phyloP scores from a whole-genome alignment of 1,139 yeast species.

The Meyerozyma smithsonii region DNA sequence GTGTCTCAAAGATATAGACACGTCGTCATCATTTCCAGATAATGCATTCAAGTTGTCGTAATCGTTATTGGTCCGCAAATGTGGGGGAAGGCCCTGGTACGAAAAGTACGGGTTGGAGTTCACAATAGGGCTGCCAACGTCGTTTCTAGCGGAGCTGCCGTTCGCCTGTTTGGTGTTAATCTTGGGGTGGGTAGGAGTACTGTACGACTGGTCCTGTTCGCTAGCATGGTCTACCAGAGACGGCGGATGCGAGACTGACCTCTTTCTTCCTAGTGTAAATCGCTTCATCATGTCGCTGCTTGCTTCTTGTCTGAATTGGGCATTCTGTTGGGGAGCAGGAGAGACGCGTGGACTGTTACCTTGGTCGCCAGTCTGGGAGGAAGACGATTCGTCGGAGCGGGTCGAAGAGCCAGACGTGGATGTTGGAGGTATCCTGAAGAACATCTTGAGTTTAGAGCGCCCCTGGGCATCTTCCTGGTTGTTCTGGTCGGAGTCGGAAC shows the following conservation, averaged over 20 bases:
- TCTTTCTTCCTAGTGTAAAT: constrained; percentile 18
- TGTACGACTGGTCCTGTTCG: constrained; percentile 2
- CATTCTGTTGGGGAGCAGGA: background rate
- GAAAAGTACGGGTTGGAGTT: constrained; percentile 46
- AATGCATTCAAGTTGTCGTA: constrained; percentile 16
- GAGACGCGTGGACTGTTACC: background rate
- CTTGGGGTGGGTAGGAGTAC: background rate
- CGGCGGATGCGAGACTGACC: constrained; percentile 22
- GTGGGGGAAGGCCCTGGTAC: constrained; percentile 55
- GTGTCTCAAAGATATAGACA: constrained; percentile 37
- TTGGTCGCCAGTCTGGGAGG: background rate
- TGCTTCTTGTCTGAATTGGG: constrained; percentile 1
- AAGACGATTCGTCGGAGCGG: constrained; percentile 6
- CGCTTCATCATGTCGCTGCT: constrained; percentile 6
- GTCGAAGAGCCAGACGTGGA: background rate
- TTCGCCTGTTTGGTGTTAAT: constrained; percentile 3
- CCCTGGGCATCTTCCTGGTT: constrained; percentile 10
- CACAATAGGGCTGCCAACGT: constrained; percentile 26
- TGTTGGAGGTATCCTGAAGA: constrained; percentile 10
- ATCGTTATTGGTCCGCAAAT: constrained; percentile 20
- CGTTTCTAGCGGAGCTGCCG: constrained; percentile 5
- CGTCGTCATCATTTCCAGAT: constrained; percentile 15
- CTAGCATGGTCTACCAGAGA: constrained; percentile 6
- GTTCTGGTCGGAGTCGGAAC: constrained; percentile 4
- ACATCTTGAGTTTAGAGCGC: constrained; percentile 12